phyloP scores from a whole-genome alignment of 768 basidiomycete genomes.

The Stropharia rugosoannulata region DNA sequence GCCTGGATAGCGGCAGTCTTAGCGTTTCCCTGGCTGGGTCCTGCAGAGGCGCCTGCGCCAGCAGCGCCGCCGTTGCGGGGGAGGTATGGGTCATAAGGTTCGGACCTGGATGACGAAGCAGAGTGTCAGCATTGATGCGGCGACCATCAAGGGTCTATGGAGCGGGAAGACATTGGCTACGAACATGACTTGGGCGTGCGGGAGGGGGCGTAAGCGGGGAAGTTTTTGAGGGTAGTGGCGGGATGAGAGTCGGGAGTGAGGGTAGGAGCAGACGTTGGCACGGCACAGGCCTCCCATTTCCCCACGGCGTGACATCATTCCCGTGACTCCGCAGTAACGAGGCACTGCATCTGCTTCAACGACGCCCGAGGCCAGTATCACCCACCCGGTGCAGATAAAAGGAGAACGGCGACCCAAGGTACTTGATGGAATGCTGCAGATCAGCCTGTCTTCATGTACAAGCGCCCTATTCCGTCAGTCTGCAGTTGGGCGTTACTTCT shows the following conservation, averaged over 20 bases:
- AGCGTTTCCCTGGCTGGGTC: constrained; percentile 55
- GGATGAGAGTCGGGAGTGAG: constrained; percentile 22
- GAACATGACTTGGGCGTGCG: background rate
- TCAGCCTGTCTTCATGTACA: no score
- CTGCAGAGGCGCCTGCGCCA: constrained; percentile 34
- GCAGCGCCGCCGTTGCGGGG: constrained; percentile 78
- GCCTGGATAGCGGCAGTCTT: constrained; percentile 95
- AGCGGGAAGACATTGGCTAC: constrained; percentile 28
- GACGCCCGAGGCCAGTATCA: no score
- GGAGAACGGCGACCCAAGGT: no score
- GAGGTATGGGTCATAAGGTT: constrained; percentile 98
- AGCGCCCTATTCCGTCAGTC: no score
- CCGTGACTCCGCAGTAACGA: background rate
- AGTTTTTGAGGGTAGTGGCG: constrained; percentile 41
- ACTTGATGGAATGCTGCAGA: no score
- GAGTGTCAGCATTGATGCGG: constrained; percentile 6
- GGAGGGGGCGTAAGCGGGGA: background rate
- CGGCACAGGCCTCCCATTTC: constrained; percentile 19
- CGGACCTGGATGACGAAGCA: constrained; percentile 64
- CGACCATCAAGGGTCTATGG: constrained; percentile 35
- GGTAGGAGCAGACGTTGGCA: constrained; percentile 20
- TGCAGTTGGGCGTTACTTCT: no score
- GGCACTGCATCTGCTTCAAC: no score
- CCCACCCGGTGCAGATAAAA: no score
- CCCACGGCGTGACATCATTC: constrained; percentile 30